These are phyloP conservation scores for Kwoniella bestiolae DNA, from an alignment of 768 basidiomycete genomes.

Conservation along the genomic window DNA sequence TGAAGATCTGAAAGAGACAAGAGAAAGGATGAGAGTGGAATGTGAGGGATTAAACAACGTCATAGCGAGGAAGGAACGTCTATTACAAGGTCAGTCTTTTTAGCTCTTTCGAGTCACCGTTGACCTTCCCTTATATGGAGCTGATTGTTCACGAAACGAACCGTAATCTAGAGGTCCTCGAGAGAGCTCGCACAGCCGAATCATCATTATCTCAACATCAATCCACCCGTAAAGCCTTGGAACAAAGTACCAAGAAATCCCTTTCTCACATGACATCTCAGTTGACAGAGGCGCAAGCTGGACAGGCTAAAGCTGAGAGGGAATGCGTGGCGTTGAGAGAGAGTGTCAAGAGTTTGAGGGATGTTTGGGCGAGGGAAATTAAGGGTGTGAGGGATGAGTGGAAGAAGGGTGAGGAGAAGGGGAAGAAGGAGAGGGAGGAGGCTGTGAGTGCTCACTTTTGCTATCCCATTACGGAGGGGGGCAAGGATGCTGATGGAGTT, in stretches of 20 bases:
- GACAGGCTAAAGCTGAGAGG: constrained; percentile 45
- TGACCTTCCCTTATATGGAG: no score
- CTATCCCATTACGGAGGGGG: no score
- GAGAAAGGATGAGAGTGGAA: constrained; percentile 50
- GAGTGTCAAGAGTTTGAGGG: constrained; percentile 50
- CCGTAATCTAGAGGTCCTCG: constrained; percentile 50
- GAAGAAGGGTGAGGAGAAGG: constrained; percentile 38
- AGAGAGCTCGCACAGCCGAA: constrained; percentile 54
- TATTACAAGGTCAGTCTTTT: constrained; percentile 45
- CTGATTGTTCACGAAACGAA: no score
- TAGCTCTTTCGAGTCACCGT: not conserved
- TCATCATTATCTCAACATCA: constrained; percentile 34
- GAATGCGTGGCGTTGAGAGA: constrained; percentile 54
- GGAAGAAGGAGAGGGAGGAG: constrained; percentile 44
- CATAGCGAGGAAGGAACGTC: constrained; percentile 50
- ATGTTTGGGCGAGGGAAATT: constrained; percentile 50
- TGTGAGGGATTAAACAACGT: constrained; percentile 53
- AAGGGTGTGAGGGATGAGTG: constrained; percentile 40
- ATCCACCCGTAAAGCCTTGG: constrained; percentile 41
- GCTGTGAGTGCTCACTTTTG: constrained; percentile 39
- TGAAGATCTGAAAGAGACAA: constrained; percentile 56
- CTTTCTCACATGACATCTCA: constrained; percentile 45
- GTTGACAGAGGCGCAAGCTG: constrained; percentile 44
- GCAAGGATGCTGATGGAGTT: not conserved
- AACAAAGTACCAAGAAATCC: constrained; percentile 46